These are phyloP conservation scores for Draba incana DNA, from an alignment of 345 rosid genomes.

Conservation along the genomic window DNA sequence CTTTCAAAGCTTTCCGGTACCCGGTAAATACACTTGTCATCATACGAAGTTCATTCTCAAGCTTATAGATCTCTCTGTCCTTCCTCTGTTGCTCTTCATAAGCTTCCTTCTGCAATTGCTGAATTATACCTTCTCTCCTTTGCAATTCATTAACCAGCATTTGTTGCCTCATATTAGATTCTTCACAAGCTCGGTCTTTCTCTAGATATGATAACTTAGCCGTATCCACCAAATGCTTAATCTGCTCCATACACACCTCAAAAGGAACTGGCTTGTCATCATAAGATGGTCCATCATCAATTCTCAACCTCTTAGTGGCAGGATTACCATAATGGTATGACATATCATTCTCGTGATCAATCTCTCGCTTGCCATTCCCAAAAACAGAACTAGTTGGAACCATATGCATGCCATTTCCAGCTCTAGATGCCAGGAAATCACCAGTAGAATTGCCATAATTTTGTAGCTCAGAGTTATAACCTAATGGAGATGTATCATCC, in stretches of 20 bases:
- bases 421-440: conserved; percentile 55
- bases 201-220: conserved; percentile 49
- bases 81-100: conserved; percentile 59
- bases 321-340: conserved; percentile 49
- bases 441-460: conserved; percentile 47
- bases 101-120: conserved; percentile 57
- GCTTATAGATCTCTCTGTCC: conserved; percentile 54
- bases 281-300: conserved; percentile 46
- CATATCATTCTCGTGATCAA: conserved; percentile 50
- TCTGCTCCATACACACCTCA: conserved; percentile 52
- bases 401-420: conserved; percentile 39
- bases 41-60: conserved; percentile 66
- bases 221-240: conserved; percentile 52
- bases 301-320: conserved; percentile 61
- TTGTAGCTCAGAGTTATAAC: conserved; percentile 52
- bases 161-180: conserved; percentile 53
- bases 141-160: conserved; percentile 52
- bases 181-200: conserved; percentile 49
- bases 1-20: conserved; percentile 72
- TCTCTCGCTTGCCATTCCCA: conserved; percentile 59
- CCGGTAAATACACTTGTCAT: conserved; percentile 65
- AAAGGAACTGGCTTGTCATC: conserved; percentile 51
- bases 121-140: conserved; percentile 49
- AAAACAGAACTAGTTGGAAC: conserved; percentile 50
- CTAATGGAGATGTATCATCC: conserved; percentile 49